A percentile compares a stretch with the other conserved stretches of the same genome.
Conservation (phyloP, 768 basidiomycete genomes). For the Chalciporus piperatus region DNA sequence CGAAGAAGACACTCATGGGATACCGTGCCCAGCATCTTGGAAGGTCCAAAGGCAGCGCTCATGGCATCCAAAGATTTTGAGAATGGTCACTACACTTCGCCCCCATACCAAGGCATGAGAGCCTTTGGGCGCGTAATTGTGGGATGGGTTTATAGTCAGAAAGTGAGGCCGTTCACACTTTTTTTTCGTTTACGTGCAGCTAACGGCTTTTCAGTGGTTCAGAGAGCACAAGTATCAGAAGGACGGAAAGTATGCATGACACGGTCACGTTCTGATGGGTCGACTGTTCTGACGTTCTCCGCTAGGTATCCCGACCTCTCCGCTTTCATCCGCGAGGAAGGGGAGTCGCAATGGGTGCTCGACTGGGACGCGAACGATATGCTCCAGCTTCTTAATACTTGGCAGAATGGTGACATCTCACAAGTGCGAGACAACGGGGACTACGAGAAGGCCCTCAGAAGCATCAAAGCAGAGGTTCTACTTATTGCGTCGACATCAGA, state of each 20-base stretch:
- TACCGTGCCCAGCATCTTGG: conserved; percentile 42
- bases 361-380: conserved; percentile 57
- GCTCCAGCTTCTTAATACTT: conserved; percentile 47
- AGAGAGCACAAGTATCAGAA: conserved; percentile 42
- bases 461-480: conserved; percentile 49
- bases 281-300: background rate
- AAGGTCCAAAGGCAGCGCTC: conserved; percentile 54
- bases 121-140: conserved; percentile 54
- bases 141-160: conserved; percentile 54
- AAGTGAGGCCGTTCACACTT: conserved; percentile 66
- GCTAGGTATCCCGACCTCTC: conserved; percentile 45
- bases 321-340: conserved; percentile 46
- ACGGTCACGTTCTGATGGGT: background rate
- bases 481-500: conserved; percentile 60
- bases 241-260: conserved; percentile 34
- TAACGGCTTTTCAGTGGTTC: conserved; percentile 40
- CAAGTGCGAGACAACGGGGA: conserved; percentile 42
- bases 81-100: conserved; percentile 46
- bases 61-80: conserved; percentile 52
- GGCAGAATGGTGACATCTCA: conserved; percentile 50
- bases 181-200: conserved; percentile 60
- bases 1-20: background rate
- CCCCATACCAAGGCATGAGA: conserved; percentile 47
- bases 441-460: conserved; percentile 36
- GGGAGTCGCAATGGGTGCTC: conserved; percentile 43